A percentile compares a stretch with the other conserved stretches of the same genome.
Conservation (phyloP, 257 asterid species). For the Solanum ossicruentum region DNA sequence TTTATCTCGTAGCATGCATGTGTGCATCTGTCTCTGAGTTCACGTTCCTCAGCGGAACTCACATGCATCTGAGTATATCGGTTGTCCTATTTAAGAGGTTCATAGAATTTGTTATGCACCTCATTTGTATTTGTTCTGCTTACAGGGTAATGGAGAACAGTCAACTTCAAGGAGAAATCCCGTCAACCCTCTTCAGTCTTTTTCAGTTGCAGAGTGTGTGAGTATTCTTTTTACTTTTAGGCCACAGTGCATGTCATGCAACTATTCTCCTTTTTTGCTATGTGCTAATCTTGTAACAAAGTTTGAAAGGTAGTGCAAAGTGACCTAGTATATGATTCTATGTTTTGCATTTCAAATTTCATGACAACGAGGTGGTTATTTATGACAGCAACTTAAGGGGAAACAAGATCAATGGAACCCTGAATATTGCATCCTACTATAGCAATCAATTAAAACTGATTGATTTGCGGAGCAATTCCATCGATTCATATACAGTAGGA, state of each 20-base stretch:
- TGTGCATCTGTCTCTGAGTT: not conserved
- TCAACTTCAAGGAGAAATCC: conserved; percentile 12
- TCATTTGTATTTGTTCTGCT: not conserved
- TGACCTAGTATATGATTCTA: not conserved
- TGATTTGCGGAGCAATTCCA: conserved; percentile 18
- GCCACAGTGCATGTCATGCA: not conserved
- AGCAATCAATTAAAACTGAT: conserved; percentile 2
- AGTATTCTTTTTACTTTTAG: not conserved
- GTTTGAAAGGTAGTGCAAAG: not conserved
- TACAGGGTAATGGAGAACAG: conserved; percentile 13
- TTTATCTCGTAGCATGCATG: not conserved
- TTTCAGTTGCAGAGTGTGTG: conserved; percentile 12
- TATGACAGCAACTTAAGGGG: conserved; percentile 7
- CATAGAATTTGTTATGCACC: not conserved
- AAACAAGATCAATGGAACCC: conserved; percentile 12
- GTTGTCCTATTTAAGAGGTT: not conserved
- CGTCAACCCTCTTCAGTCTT: conserved; percentile 8
- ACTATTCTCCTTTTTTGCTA: not conserved
- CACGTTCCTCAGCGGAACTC: not conserved
- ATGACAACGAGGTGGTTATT: not conserved
- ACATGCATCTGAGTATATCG: not conserved
- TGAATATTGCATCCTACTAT: conserved; percentile 8
- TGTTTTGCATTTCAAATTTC: not conserved
- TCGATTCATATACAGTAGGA: not conserved
- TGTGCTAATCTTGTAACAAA: not conserved